phyloP scores from a whole-genome alignment of 2,329 filamentous ascomycete species.

The Aaosphaeria arxii region DNA sequence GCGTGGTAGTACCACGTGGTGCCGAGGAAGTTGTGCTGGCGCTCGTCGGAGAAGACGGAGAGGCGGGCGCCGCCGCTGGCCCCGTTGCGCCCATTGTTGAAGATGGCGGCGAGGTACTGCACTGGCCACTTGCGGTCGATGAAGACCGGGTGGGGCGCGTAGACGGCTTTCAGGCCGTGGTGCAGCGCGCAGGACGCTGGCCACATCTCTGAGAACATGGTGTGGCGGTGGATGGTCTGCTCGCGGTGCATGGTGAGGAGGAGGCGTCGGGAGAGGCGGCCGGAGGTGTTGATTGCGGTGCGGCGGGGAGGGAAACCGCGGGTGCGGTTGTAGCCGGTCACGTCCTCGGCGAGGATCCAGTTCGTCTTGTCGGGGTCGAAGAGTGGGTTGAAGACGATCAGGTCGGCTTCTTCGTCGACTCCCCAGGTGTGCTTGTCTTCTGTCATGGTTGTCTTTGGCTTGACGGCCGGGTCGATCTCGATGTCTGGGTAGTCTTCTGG shows the following conservation, averaged over 20 bases:
- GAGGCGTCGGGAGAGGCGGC: conserved; percentile 64
- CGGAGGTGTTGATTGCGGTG: conserved; percentile 69
- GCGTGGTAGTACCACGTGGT: conserved; percentile 55
- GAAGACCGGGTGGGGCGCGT: conserved; percentile 57
- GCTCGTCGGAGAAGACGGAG: conserved; percentile 49
- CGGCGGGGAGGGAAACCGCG: conserved; percentile 62
- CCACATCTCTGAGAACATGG: conserved; percentile 80
- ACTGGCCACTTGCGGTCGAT: conserved; percentile 57
- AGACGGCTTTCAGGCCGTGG: conserved; percentile 75
- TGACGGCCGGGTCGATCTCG: conserved; percentile 52
- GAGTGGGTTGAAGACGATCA: conserved; percentile 75
- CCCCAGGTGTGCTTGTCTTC: conserved; percentile 61
- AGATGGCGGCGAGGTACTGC: conserved; percentile 52
- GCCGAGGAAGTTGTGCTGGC: conserved; percentile 53
- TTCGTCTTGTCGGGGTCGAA: conserved; percentile 70
- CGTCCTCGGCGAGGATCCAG: conserved; percentile 69
- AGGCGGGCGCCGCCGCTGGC: conserved; percentile 49
- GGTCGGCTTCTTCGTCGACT: conserved; percentile 68
- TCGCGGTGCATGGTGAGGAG: conserved; percentile 73
- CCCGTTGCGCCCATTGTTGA: conserved; percentile 55
- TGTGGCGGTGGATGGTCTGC: conserved; percentile 64
- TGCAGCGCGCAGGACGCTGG: conserved; percentile 68
- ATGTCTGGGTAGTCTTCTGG: conserved; percentile 44
- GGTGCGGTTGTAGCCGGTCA: conserved; percentile 63
- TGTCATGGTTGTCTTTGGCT: conserved; percentile 56